Evolutionary conservation across 352 stramenopile species (phyloP), one percentile per base, ranked within the genome.

Genomic region (Blastocystis sp.): DNA sequence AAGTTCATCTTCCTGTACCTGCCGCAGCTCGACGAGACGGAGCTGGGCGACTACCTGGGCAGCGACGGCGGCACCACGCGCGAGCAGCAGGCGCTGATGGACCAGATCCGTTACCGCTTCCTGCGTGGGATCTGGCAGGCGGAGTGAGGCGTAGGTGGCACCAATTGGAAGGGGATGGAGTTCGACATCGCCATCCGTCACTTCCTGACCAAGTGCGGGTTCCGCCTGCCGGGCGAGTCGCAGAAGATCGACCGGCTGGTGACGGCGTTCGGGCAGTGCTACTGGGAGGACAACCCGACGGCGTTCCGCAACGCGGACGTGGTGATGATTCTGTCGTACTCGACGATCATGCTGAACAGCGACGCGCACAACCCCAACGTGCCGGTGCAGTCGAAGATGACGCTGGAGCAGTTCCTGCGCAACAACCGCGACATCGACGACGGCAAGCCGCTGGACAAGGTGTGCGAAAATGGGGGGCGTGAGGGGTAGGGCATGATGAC

Each of bases 341-440:
- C 96, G 62, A 97, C 98, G 87, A 99, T 99, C 71, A 98, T 99
- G 95, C 92, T 99, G 34, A 98, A 99, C 91, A 99, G 96, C n/a
- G 97, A 99, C 88, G 89, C 98, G 84, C 97, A 99, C 90, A 98
- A 94, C 76, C 89, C 91, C 21, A 91, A 91, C 76, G 68, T 82
- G 64, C 69, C 87, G 52, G 87, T 60, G 21, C 95, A 94, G 59
- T 96, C 95, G 71, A 96, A 96, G 57, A 99, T 99, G 97, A 98
- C 96, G 38, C 94, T 96, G 48, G 92, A 97, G 54, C 93, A 93
- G 14, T 99, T 98, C 69, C 89, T 98, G 14, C 92, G 94, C 28
- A 98, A 98, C 79, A 98, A 98, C 89, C 94, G 94, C 61, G 96
- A 95, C 10, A 98, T 98, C 82, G 96, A 96, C 80, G 96, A 98